A percentile compares a stretch with the other conserved stretches of the same genome.
Conservation (phyloP, 2,329 filamentous ascomycete genomes). For the Ophiostoma montium region DNA sequence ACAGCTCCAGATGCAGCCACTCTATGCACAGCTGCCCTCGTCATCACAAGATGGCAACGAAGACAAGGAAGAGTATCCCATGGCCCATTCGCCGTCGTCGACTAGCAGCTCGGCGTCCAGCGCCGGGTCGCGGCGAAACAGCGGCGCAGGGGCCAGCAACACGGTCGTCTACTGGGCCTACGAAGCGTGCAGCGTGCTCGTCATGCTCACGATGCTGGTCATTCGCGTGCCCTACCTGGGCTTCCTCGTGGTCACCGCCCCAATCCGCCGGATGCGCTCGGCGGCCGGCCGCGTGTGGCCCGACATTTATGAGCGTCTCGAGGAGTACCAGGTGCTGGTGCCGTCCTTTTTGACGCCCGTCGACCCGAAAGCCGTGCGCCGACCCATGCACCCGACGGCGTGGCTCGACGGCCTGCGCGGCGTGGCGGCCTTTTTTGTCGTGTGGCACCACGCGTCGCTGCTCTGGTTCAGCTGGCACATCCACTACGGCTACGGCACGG, state of each 20-base stretch:
- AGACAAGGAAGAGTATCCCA: neutral
- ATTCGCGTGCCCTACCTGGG: neutral
- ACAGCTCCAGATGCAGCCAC: neutral
- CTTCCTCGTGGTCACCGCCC: conserved; percentile 1
- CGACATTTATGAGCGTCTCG: conserved; percentile 1
- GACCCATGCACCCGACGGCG: conserved; percentile 15
- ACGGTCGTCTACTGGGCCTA: neutral
- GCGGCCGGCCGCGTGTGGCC: neutral
- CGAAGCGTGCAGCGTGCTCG: neutral
- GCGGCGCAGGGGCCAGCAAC: neutral
- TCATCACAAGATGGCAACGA: neutral
- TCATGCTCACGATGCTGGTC: neutral
- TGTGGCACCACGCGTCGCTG: conserved; percentile 29
- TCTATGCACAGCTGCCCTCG: neutral
- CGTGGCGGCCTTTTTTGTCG: conserved; percentile 40
- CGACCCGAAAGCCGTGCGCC: neutral
- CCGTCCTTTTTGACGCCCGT: conserved; percentile 8
- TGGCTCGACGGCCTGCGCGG: conserved; percentile 37
- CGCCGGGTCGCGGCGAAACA: neutral
- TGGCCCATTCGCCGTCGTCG: neutral
- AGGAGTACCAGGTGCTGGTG: conserved; percentile 5
- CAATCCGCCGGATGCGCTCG: neutral
- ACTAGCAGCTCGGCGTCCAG: neutral
- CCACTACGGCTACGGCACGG: conserved; percentile 17
- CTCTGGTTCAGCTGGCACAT: conserved; percentile 19